Percentiles rank a stretch among this genome's conserved stretches.
Evolutionary conservation across 805 yeast genomes (phyloP).

Genomic region (Hanseniaspora singularis): DNA sequence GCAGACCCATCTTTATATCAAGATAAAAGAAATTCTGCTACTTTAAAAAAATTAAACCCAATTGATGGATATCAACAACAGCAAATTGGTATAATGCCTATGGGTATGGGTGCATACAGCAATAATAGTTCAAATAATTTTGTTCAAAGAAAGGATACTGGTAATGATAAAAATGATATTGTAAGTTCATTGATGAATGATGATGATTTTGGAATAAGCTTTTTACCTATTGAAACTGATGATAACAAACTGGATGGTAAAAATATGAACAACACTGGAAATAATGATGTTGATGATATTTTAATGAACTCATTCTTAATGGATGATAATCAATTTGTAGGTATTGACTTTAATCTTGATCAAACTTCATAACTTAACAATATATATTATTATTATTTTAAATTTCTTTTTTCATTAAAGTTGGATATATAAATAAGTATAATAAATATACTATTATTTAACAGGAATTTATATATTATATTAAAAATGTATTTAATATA

Average conservation of each 20-base stretch:
- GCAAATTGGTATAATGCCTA: too few species aligned
- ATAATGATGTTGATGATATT: neutral
- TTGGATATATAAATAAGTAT: too few species aligned
- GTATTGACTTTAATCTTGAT: neutral
- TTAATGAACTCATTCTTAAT: constrained; percentile 5
- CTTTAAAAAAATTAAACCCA: too few species aligned
- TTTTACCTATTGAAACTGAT: neutral
- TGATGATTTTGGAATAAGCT: constrained; percentile 8
- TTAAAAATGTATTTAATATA: too few species aligned
- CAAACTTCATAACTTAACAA: neutral
- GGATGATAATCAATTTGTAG: constrained; percentile 1
- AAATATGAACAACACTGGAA: neutral
- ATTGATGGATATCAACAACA: too few species aligned
- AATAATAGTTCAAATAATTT: neutral
- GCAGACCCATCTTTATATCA: neutral
- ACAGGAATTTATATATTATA: too few species aligned
- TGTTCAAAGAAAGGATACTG: neutral
- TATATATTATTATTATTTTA: neutral
- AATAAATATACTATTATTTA: too few species aligned
- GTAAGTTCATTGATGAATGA: constrained; percentile 4
- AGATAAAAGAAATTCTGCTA: too few species aligned
- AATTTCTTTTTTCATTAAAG: too few species aligned
- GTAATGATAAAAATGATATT: neutral
- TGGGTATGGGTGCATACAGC: neutral
- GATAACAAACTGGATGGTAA: neutral